A percentile compares a stretch with the other conserved stretches of the same genome.
phyloP scores from a whole-genome alignment of 2,329 filamentous ascomycete genomes.

The Fusarium albidum region DNA sequence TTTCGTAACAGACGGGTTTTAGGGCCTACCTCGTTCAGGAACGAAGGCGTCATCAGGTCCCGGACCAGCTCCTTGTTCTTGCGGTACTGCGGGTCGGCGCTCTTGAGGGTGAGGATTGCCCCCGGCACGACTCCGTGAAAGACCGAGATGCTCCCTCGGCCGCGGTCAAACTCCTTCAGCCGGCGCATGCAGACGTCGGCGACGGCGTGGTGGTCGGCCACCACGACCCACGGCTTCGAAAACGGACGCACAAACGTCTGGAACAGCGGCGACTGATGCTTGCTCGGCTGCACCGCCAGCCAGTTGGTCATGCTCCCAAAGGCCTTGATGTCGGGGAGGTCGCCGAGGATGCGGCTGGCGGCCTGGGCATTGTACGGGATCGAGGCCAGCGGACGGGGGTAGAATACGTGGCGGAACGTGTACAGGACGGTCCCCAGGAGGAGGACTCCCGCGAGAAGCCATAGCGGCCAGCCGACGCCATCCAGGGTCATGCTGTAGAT shows the following conservation, averaged over 20 bases:
- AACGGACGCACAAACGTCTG: constrained; percentile 23
- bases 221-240: constrained; percentile 21
- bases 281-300: constrained; percentile 11
- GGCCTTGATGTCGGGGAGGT: constrained; percentile 17
- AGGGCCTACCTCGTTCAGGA: constrained; percentile 15
- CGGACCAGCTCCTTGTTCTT: constrained; percentile 31
- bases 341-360: constrained; percentile 20
- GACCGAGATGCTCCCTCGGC: constrained; percentile 5
- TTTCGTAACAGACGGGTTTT: too few species aligned
- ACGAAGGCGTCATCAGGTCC: constrained; percentile 26
- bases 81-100: constrained; percentile 21
- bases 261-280: constrained; percentile 23
- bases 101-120: constrained; percentile 19
- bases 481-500: too few species aligned
- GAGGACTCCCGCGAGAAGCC: not conserved
- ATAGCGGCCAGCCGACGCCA: too few species aligned
- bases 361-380: constrained; percentile 24
- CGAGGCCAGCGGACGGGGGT: constrained; percentile 16
- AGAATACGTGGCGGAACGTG: constrained; percentile 14
- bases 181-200: constrained; percentile 24
- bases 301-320: constrained; percentile 24
- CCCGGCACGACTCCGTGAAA: constrained; percentile 19
- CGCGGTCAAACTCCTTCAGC: constrained; percentile 29
- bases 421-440: constrained; percentile 13
- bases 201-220: constrained; percentile 28